Evolutionary conservation across 768 basidiomycete species (phyloP).

Genomic region (Lactarius hatsudake): DNA sequence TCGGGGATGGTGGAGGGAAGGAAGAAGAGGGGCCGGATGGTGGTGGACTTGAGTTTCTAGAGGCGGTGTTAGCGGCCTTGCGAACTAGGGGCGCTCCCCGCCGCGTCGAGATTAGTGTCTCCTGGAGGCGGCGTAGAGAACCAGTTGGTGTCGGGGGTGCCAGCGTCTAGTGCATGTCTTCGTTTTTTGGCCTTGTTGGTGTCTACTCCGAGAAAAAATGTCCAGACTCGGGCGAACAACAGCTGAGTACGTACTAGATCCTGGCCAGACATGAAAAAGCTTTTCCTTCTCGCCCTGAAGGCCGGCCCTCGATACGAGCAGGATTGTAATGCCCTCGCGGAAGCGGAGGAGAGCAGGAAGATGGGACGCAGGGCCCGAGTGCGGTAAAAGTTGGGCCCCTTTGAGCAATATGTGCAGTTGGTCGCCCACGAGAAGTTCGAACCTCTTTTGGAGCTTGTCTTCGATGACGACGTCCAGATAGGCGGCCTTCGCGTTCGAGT

Average conservation of each 20-base stretch:
- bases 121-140: slow-evolving; percentile 13
- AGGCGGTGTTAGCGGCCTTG: not conserved
- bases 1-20: not conserved
- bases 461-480: slow-evolving; percentile 11
- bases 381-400: slow-evolving; percentile 14
- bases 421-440: slow-evolving; percentile 16
- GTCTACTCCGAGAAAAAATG: slow-evolving; percentile 9
- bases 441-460: slow-evolving; percentile 10
- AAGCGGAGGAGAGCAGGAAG: slow-evolving; percentile 9
- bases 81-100: not conserved
- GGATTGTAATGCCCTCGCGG: slow-evolving; percentile 15
- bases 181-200: slow-evolving; percentile 4
- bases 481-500: slow-evolving; percentile 3
- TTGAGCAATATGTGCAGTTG: not conserved
- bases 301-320: slow-evolving; percentile 13
- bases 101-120: not conserved
- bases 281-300: slow-evolving; percentile 10
- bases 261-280: slow-evolving; percentile 10
- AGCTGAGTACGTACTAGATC: not conserved
- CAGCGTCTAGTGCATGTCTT: slow-evolving; percentile 3
- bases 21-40: not conserved
- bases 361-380: not conserved
- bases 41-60: not conserved
- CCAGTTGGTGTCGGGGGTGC: slow-evolving; percentile 5
- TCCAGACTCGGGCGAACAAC: not conserved